Evolutionary conservation across 2,329 filamentous ascomycete genomes (phyloP), one percentile per base, ranked within the genome.

Genomic region (Periconia sp.): DNA sequence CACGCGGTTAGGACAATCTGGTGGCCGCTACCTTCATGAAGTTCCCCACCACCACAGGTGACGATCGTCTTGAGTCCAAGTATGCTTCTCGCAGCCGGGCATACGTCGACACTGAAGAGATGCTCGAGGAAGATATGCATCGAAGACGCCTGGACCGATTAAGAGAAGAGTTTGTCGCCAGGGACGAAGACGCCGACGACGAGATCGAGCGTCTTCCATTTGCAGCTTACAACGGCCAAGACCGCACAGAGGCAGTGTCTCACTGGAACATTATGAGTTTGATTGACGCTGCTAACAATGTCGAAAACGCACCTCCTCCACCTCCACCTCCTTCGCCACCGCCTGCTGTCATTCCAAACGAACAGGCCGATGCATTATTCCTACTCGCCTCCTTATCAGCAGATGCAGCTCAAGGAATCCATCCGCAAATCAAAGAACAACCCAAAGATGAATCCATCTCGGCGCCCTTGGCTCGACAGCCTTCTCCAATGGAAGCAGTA

Each of bases 41-140:
- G 37, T 67, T 65, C 50, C 62, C 59, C 20, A 45, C 59, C 27
- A 45, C 65, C 49, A 60, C 56, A 50, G 44, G 43, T 6, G 65
- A 69, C 45, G 64, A 67, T 50, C 68, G 63, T 17, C 59, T 69
- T 44, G 64, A 57, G 18, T 70, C 70, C 6, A 72, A 68, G 41
- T 75, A 68, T 48, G 73, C 74, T 31, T 77, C 74, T 37, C 72
- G 75, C 33, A 76, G 74, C 57, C 62, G 74, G 41, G 72, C 69
- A 10, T 76, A 73, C 45, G 60, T 77, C 18, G 72, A 76, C 47
- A 72, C 71, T 3, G 71, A 76, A 47, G 66, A 63, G 27, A 56
- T 75, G 37, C 69, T 73, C 40, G 55, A 70, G 27, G 62, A 71
- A 17, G 64, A 70, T 33, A 57, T 63, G 13, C 55, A 59, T 17